Evolutionary conservation across 208 protist species (phyloP).

Genomic region (Leptomonas seymouri): DNA sequence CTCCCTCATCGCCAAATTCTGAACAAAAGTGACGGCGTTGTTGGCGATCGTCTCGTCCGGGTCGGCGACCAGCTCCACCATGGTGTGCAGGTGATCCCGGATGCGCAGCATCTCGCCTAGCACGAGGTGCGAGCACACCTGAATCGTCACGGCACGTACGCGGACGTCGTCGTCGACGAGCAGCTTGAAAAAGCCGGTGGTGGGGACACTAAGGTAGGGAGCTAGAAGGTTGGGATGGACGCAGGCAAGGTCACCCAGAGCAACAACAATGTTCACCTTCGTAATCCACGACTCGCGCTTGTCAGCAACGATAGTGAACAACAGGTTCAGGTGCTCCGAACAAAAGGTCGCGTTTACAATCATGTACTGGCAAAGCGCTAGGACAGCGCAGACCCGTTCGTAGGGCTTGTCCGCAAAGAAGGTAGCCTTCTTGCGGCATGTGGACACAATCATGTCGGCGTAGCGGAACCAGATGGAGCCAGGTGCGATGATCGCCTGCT

Average conservation of each 20-base stretch:
- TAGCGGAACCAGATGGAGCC: conserved; percentile 78
- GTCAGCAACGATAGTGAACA: conserved; percentile 80
- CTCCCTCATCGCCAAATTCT: conserved; percentile 88
- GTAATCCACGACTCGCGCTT: conserved; percentile 84
- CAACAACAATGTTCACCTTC: conserved; percentile 89
- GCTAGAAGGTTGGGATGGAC: conserved; percentile 88
- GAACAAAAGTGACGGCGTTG: conserved; percentile 89
- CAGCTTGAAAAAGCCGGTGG: conserved; percentile 85
- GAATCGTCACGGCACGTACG: conserved; percentile 89
- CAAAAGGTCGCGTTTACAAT: conserved; percentile 83
- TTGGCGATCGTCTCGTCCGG: conserved; percentile 80
- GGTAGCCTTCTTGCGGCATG: conserved; percentile 58
- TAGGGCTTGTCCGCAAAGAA: conserved; percentile 38
- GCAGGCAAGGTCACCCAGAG: conserved; percentile 87
- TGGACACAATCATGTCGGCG: conserved; percentile 51
- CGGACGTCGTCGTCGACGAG: conserved; percentile 85
- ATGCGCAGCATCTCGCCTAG: conserved; percentile 92
- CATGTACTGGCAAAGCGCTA: conserved; percentile 87
- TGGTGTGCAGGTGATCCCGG: conserved; percentile 83
- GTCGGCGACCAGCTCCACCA: conserved; percentile 89
- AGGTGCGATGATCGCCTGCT: conserved; percentile 65
- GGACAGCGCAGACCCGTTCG: conserved; percentile 83
- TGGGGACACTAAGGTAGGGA: conserved; percentile 74
- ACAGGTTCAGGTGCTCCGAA: conserved; percentile 65
- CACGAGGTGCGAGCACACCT: conserved; percentile 91